Base-by-base conservation (phyloP, 768 basidiomycete genomes). In the Mycena kentingensis region DNA sequence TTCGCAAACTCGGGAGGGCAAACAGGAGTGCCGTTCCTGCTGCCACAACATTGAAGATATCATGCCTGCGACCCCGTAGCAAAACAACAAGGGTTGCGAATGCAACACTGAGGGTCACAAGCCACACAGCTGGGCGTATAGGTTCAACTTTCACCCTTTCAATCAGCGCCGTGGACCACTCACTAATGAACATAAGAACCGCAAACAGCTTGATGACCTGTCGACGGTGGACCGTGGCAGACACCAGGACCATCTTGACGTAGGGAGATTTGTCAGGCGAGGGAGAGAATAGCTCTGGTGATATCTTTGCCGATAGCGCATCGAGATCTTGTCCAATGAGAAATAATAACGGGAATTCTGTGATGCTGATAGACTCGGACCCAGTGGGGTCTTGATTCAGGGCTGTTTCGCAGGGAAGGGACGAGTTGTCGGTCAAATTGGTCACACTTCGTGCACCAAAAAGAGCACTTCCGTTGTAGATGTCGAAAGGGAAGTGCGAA, bases 1-100 rank as follows among this genome's bases (percentile, higher is more conserved):
- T 43, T 43, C 42, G 42, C 26, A 43, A 28, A 28, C 42, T 43
- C 4, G 42, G 42, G 26, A 43, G 42, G 29, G 42, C 42, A 43
- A 41, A 41, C 39, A 41, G 26, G 39, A 41, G 39, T 25, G 39
- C 39, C 22, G 39, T 41, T 21, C 22, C 26, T 43, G 42, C 42
- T 43, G 42, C 42, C 42, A 43, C 42, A 28, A 43, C 29, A 28
- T 25, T 28, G 42, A 43, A 43, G 26, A 24, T 43, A 26, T 43
- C 42, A 28, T 24, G 26, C 21, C 29, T 24, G 42, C 42, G 42
- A 43, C 29, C 29, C 29, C 29, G 26, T 28, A 43, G 24, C 25
- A 43, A 28, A 43, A 43, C 39, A 21, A 41, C 39, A 25, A 25
- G 11, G 18, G 39, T 41, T 41, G 39, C 39, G 39, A 41, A 24